phyloP scores from a whole-genome alignment of 2,329 filamentous ascomycete genomes.

The Pyrenochaeta sp. region DNA sequence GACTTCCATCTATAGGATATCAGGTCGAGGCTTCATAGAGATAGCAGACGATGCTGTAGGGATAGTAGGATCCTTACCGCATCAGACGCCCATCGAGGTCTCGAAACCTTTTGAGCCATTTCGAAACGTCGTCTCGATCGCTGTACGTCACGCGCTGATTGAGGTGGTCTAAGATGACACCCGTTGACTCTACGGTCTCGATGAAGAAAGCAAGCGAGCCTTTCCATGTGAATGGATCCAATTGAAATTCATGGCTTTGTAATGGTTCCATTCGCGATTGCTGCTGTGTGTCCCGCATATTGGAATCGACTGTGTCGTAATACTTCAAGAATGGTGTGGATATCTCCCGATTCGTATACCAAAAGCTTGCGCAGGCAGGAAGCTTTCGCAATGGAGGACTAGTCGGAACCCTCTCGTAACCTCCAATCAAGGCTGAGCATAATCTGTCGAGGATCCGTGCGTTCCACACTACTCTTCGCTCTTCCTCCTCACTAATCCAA shows the following conservation, averaged over 20 bases:
- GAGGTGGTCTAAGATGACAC: slow-evolving; percentile 3
- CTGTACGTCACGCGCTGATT: background rate
- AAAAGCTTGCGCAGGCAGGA: slow-evolving; percentile 8
- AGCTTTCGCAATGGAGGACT: background rate
- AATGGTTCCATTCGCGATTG: no score
- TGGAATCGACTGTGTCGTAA: no score
- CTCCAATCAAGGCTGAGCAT: background rate
- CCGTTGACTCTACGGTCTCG: slow-evolving; percentile 3
- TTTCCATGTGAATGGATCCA: background rate
- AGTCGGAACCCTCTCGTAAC: background rate
- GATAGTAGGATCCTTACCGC: background rate
- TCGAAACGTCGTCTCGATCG: background rate
- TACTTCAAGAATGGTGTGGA: slow-evolving; percentile 3
- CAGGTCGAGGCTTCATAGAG: no score
- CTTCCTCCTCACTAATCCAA: slow-evolving; percentile 3
- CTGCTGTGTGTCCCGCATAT: no score
- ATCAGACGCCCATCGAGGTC: slow-evolving; percentile 3
- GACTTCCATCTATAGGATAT: slow-evolving; percentile 3
- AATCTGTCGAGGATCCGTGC: slow-evolving; percentile 4
- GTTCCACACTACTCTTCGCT: slow-evolving; percentile 2
- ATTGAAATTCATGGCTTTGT: no score
- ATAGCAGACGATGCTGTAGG: background rate
- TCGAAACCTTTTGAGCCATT: slow-evolving; percentile 2
- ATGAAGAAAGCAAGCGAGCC: slow-evolving; percentile 8
- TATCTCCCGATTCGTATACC: slow-evolving; percentile 5